Base-by-base conservation (phyloP, 179 eudicot genomes). In the Gypsophila paniculata region DNA sequence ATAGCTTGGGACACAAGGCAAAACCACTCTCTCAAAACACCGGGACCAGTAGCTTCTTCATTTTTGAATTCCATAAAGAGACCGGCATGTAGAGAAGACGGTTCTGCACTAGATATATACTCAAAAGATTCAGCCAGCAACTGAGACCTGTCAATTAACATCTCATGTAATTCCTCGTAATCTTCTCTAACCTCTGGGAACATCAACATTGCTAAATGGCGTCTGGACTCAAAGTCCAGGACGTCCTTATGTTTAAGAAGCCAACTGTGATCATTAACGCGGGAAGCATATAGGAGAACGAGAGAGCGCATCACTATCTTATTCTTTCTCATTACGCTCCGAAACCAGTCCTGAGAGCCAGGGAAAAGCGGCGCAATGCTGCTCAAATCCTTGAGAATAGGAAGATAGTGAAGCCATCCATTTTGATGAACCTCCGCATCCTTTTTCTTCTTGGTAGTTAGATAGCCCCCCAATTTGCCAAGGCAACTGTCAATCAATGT, bases 1-100 rank as follows among this genome's bases (percentile, higher is more conserved):
- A 95, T 84, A 61, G 85, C 94, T 70, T 89, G 95, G 81, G 88
- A 90, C 7, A 90, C 96, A 75, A 90, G 82, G 73, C 85, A 82
- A 83, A 94, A 90, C 99, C 99, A 94, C 86, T 94, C 99, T 55
- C 99, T 78, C 80, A 90, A 78, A 18, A 95, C 99, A 51, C 97
- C 99, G 46, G 99, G 97, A 54, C 99, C 99, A 9, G 96, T 92
- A 75, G 99, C 99, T 72, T 88, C 93, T 82, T 94, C 99, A 46
- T 85, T 84, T 82, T 94, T 90, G 84, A 95, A 95, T 82, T 90
- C 96, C 91, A 94, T 82, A 61, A 88, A 91, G 61, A 94, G 77
- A 54, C 97, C 93, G 65, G 86, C 75, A 15, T 82, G 96, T 79
- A 94, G 70, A n/a, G 83, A 76, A 26, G 83, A 81, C 6, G 84